A percentile compares a stretch with the other conserved stretches of the same genome.
phyloP scores from a whole-genome alignment of 345 rosid species.

The Eucalyptus caleyi region DNA sequence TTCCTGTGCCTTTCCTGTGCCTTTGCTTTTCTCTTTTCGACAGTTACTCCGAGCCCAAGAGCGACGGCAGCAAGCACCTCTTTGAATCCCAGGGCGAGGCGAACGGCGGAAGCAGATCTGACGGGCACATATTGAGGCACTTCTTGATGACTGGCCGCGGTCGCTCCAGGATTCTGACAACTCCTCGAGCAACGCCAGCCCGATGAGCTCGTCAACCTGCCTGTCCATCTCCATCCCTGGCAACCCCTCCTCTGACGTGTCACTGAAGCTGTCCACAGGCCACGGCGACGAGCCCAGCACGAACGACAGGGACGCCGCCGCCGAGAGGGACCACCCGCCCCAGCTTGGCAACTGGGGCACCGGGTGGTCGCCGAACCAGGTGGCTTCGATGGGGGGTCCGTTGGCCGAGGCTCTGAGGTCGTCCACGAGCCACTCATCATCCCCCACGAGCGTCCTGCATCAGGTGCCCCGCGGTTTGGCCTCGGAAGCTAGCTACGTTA shows the following conservation, averaged over 20 bases:
- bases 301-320: not conserved
- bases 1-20: not conserved
- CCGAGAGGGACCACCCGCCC: slow-evolving; percentile 30
- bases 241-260: slow-evolving; percentile 65
- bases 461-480: slow-evolving; percentile 39
- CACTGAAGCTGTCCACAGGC: slow-evolving; percentile 79
- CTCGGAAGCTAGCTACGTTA: slow-evolving; percentile 9
- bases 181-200: slow-evolving; percentile 10
- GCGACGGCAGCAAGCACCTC: slow-evolving; percentile 8
- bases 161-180: slow-evolving; percentile 30
- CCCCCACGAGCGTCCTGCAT: slow-evolving; percentile 66
- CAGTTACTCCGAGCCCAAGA: slow-evolving; percentile 22
- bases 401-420: slow-evolving; percentile 80
- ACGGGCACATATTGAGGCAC: slow-evolving; percentile 60
- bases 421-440: slow-evolving; percentile 37
- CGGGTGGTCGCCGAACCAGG: slow-evolving; percentile 45
- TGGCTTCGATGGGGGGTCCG: slow-evolving; percentile 77
- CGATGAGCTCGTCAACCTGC: slow-evolving; percentile 21
- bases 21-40: slow-evolving; percentile 18
- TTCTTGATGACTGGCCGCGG: slow-evolving; percentile 90
- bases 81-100: slow-evolving; percentile 24
- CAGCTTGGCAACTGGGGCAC: slow-evolving; percentile 38
- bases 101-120: slow-evolving; percentile 2
- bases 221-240: slow-evolving; percentile 72
- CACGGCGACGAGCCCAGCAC: slow-evolving; percentile 21